Conservation (phyloP, 2,329 filamentous ascomycete species). For the Phymatotrichopsis omnivora region DNA sequence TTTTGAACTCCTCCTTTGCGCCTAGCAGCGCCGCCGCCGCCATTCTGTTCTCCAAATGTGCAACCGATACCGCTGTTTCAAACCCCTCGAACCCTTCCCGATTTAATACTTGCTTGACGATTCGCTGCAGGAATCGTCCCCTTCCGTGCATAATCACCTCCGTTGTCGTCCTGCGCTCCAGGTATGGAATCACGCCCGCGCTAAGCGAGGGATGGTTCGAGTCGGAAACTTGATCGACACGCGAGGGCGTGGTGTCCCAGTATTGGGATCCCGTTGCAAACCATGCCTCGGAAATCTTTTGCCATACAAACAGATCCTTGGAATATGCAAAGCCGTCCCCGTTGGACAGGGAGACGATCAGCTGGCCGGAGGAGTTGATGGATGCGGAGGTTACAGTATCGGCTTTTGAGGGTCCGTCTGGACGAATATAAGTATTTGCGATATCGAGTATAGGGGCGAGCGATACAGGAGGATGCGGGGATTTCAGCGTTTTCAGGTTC, state of each 20-base stretch:
- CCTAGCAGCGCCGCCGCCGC: slow-evolving; percentile 77
- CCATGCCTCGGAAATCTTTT: slow-evolving; percentile 92
- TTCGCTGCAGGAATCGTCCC: slow-evolving; percentile 79
- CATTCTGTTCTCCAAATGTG: slow-evolving; percentile 88
- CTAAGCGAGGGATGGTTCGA: slow-evolving; percentile 55
- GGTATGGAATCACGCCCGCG: slow-evolving; percentile 80
- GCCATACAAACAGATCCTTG: slow-evolving; percentile 77
- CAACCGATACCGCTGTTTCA: slow-evolving; percentile 82
- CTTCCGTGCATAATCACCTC: slow-evolving; percentile 86
- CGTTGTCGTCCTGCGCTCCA: slow-evolving; percentile 90
- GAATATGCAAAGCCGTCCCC: slow-evolving; percentile 92
- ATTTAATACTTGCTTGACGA: slow-evolving; percentile 80
- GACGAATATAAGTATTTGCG: slow-evolving; percentile 66
- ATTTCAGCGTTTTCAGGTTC: slow-evolving; percentile 69
- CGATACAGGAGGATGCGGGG: slow-evolving; percentile 82
- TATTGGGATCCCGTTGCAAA: slow-evolving; percentile 98
- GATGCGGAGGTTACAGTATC: slow-evolving; percentile 85
- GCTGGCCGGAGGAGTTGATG: slow-evolving; percentile 74
- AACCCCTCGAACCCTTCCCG: slow-evolving; percentile 87
- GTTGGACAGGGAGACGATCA: slow-evolving; percentile 85
- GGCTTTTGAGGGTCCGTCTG: slow-evolving; percentile 51
- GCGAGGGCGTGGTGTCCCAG: slow-evolving; percentile 92
- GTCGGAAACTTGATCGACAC: slow-evolving; percentile 43
- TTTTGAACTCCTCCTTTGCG: slow-evolving; percentile 80
- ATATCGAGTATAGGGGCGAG: slow-evolving; percentile 81